Percentiles rank a stretch among this genome's conserved stretches.
Conservation (phyloP, 2,329 filamentous ascomycete genomes). For the Scedosporium apiospermum region DNA sequence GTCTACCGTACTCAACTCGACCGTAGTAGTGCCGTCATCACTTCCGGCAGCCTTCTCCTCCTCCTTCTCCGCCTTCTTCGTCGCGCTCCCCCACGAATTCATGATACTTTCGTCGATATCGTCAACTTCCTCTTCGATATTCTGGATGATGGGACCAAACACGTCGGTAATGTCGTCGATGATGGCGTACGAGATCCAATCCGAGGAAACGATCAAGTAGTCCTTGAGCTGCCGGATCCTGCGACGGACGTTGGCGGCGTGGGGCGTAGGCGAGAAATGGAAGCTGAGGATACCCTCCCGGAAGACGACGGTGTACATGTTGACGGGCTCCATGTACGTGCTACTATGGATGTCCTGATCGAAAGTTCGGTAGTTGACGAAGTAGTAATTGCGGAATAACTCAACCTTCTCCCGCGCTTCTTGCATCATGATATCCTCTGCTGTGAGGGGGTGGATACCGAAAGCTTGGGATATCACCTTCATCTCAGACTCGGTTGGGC, state of each 20-base stretch:
- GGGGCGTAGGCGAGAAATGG: slow-evolving; percentile 92
- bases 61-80: slow-evolving; percentile 27
- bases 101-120: slow-evolving; percentile 92
- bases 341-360: slow-evolving; percentile 88
- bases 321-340: slow-evolving; percentile 87
- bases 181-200: slow-evolving; percentile 97
- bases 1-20: slow-evolving; percentile 50
- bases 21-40: slow-evolving; percentile 32
- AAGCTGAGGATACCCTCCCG: slow-evolving; percentile 92
- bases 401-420: slow-evolving; percentile 98
- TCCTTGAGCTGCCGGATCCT: slow-evolving; percentile 89
- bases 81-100: slow-evolving; percentile 48
- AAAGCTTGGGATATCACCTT: slow-evolving; percentile 86
- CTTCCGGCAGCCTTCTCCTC: slow-evolving; percentile 30
- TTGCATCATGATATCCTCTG: slow-evolving; percentile 95
- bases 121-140: slow-evolving; percentile 92
- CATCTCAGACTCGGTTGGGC: slow-evolving; percentile 91
- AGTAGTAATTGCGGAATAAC: slow-evolving; percentile 95
- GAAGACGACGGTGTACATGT: slow-evolving; percentile 97
- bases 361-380: slow-evolving; percentile 96
- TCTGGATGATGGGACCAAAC: slow-evolving; percentile 84
- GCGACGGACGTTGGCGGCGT: slow-evolving; percentile 89
- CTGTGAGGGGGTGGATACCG: slow-evolving; percentile 88
- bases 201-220: slow-evolving; percentile 83
- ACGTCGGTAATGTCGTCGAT: slow-evolving; percentile 98